Evolutionary conservation across 108 stramenopile genomes (phyloP).

Genomic region (Pseudonitzschia delicatissima): DNA sequence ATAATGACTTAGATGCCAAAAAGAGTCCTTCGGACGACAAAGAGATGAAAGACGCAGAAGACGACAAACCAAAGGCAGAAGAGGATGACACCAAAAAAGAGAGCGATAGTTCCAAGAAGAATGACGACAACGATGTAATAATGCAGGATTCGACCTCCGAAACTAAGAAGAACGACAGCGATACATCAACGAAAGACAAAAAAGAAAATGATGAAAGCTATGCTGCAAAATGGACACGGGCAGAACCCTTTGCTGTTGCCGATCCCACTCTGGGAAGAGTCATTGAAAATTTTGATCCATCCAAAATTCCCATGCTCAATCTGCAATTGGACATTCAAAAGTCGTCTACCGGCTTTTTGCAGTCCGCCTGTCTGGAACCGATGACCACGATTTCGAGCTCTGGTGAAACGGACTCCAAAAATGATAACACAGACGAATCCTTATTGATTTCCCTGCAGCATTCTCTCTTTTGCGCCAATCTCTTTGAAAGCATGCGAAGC

Average conservation of each 20-base stretch:
- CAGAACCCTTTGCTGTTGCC: constrained; percentile 77
- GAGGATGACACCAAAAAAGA: constrained; percentile 4
- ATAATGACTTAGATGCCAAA: neutral
- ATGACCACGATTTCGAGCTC: constrained; percentile 28
- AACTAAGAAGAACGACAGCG: neutral
- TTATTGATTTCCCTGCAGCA: constrained; percentile 78
- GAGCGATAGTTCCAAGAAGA: constrained; percentile 1
- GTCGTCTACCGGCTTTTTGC: constrained; percentile 64
- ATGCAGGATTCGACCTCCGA: constrained; percentile 7
- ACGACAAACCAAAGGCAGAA: neutral
- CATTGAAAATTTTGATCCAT: constrained; percentile 76
- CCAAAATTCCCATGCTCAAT: constrained; percentile 75
- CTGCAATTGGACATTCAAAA: constrained; percentile 79
- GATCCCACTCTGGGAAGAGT: constrained; percentile 79
- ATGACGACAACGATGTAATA: neutral
- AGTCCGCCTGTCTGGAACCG: constrained; percentile 62
- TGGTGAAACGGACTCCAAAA: neutral
- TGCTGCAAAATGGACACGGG: constrained; percentile 44
- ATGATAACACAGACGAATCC: constrained; percentile 47
- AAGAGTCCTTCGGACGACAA: constrained; percentile 12
- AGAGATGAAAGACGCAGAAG: constrained; percentile 21
- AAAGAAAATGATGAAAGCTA: constrained; percentile 11
- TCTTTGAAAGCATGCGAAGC: constrained; percentile 80
- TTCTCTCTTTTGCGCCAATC: constrained; percentile 83
- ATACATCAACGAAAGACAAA: neutral